Base-by-base conservation (phyloP, 306 rosid species). In the Cucurbita pepo region DNA sequence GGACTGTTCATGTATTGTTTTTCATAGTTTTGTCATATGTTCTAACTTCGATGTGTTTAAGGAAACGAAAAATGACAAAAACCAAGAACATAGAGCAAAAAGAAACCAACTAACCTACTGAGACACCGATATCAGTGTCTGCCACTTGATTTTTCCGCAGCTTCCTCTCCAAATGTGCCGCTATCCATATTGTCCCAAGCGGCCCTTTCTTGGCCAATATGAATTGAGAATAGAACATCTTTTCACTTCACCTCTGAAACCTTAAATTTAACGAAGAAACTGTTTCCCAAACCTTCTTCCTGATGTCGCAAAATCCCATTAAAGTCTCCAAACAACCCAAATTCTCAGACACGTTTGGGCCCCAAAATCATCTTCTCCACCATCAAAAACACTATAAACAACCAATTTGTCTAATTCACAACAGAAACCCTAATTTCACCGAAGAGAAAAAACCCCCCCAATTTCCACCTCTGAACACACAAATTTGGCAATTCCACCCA, bases 141-240 rank as follows among this genome's bases (percentile, higher is more conserved):
- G 99, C 99, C 58, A 95, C 99, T 88, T 95, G 97, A 81, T 95
- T 95, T 85, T 95, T 95, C 3, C 99, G 85, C 67, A 95, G 93
- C 89, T 95, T 95, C 88, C 99, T 83, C 89, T 95, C 99, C 82
- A 95, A 86, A 85, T 95, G 99, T 5, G 99, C 99, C 9, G 99
- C 99, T 75, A 95, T 95, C 99, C 99, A 95, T 88, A 95, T 91
- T 1, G 99, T 95, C 84, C 99, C 99, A 43, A 95, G 91, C 1
- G 99, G 99, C 36, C 99, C 99, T 80, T 95, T 95, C 82, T 95
- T 95, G 67, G 99, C 99, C 91, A 95, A 86, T 71, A 95, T 95
- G 75, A 95, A 95, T 85, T 95, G 99, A 76, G 99, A 95, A 82
- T 95, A 95, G 83, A 95, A 95, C 99, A 95, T 94, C 30, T 77